These are phyloP conservation scores for Magnusiomyces tetraspermus DNA, from an alignment of 1,139 yeast species.

Conservation along the genomic window DNA sequence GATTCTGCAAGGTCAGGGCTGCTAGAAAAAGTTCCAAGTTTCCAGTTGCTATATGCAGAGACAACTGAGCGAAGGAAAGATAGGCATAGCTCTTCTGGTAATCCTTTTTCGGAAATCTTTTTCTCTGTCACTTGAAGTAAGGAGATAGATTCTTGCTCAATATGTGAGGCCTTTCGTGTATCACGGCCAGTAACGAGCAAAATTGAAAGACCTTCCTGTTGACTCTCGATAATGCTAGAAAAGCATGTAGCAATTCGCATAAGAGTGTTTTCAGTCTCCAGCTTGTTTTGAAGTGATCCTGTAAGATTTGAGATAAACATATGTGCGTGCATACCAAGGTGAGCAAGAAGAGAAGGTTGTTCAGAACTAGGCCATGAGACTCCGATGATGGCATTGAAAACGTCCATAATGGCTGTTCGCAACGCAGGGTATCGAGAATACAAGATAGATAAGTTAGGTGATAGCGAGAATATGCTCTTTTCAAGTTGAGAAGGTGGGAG, in stretches of 20 bases:
- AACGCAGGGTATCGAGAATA: constrained; percentile 44
- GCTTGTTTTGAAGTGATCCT: constrained; percentile 49
- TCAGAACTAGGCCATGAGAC: constrained; percentile 48
- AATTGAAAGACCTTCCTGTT: constrained; percentile 81
- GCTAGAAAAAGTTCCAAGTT: constrained; percentile 9
- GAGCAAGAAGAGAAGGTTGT: constrained; percentile 73
- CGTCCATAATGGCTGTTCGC: constrained; percentile 45
- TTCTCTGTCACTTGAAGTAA: constrained; percentile 52
- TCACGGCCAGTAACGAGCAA: constrained; percentile 67
- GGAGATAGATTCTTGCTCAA: constrained; percentile 26
- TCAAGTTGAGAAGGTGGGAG: constrained; percentile 51
- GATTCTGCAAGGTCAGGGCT: constrained; percentile 8
- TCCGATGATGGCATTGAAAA: constrained; percentile 53
- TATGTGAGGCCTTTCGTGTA: constrained; percentile 31
- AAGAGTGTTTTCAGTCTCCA: constrained; percentile 49
- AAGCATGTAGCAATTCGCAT: constrained; percentile 47
- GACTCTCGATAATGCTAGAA: constrained; percentile 64
- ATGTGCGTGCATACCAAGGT: constrained; percentile 60
- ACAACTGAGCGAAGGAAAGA: constrained; percentile 26
- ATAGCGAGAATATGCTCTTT: constrained; percentile 43
- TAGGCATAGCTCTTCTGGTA: constrained; percentile 5
- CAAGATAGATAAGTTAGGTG: constrained; percentile 51
- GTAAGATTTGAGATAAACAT: constrained; percentile 51
- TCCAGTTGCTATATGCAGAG: constrained; percentile 28
- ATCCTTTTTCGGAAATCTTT: constrained; percentile 33